These are phyloP conservation scores for Bruguiera hainesii DNA, from an alignment of 441 rosid genomes.

Conservation along the genomic window DNA sequence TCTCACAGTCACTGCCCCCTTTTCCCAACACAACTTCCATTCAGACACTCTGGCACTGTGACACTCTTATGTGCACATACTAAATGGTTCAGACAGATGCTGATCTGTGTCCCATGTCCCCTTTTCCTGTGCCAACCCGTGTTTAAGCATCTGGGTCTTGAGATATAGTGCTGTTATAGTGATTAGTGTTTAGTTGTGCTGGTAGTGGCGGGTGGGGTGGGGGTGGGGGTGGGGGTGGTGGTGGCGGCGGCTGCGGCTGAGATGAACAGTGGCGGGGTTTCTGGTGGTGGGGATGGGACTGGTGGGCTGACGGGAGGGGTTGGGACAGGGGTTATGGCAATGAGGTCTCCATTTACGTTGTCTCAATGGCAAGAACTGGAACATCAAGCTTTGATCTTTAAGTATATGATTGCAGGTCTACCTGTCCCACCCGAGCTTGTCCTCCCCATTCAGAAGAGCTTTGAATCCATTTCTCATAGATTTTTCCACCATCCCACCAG, in stretches of 20 bases:
- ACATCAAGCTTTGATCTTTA: constrained; percentile 82
- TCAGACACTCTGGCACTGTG: constrained; percentile 16
- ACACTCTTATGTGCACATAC: constrained; percentile 8
- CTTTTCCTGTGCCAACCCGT: constrained; percentile 16
- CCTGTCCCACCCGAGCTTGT: constrained; percentile 82
- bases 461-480: constrained; percentile 54
- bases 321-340: constrained; percentile 27
- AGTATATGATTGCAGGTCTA: constrained; percentile 79
- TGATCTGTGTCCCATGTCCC: constrained; percentile 35
- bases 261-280: constrained; percentile 18
- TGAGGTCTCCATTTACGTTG: constrained; percentile 54
- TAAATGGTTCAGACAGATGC: constrained; percentile 26
- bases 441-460: constrained; percentile 64
- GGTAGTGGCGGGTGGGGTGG: constrained; percentile 19
- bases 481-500: constrained; percentile 60
- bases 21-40: constrained; percentile 20
- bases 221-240: constrained; percentile 11
- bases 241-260: constrained; percentile 22
- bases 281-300: constrained; percentile 9
- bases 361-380: constrained; percentile 92
- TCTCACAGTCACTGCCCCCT: constrained; percentile 30
- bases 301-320: constrained; percentile 8
- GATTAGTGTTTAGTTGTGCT: background rate
- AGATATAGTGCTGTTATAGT: background rate
- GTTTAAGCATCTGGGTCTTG: constrained; percentile 20